Percentiles rank a stretch among this genome's conserved stretches.
Conservation (phyloP, 805 yeast species). For the Yamadazyma sp. region DNA sequence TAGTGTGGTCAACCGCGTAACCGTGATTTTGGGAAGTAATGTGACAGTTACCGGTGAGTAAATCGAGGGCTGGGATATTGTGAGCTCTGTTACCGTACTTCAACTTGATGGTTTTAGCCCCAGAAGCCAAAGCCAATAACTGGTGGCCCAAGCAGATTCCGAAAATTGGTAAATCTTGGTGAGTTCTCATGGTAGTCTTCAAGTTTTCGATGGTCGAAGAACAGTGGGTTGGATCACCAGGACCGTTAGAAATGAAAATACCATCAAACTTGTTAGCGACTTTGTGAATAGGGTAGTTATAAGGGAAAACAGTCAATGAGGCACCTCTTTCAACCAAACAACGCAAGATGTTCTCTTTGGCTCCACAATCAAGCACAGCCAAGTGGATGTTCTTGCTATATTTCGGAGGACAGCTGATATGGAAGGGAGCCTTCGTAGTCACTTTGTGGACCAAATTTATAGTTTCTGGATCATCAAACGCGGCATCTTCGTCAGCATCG, state of each 20-base stretch:
- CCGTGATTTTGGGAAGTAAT: slow-evolving; percentile 99
- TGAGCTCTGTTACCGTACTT: slow-evolving; percentile 99
- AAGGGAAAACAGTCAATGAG: slow-evolving; percentile 93
- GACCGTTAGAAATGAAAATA: slow-evolving; percentile 91
- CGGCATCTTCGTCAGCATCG: slow-evolving; percentile 89
- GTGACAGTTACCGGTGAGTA: slow-evolving; percentile 89
- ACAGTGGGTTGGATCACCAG: slow-evolving; percentile 97
- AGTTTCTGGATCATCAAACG: slow-evolving; percentile 86
- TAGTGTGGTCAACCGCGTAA: slow-evolving; percentile 85
- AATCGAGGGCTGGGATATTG: slow-evolving; percentile 92
- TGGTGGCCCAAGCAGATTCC: slow-evolving; percentile 99
- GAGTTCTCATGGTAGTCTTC: slow-evolving; percentile 62
- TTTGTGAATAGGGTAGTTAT: slow-evolving; percentile 88
- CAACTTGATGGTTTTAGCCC: slow-evolving; percentile 89
- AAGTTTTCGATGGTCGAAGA: slow-evolving; percentile 71
- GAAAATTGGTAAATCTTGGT: slow-evolving; percentile 79
- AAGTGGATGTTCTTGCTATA: slow-evolving; percentile 64
- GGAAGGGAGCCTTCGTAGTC: slow-evolving; percentile 93
- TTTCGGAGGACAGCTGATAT: slow-evolving; percentile 62
- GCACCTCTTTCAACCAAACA: slow-evolving; percentile 95
- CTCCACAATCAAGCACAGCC: slow-evolving; percentile 97
- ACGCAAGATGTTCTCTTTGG: slow-evolving; percentile 94
- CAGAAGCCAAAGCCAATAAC: slow-evolving; percentile 89
- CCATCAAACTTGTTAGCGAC: slow-evolving; percentile 94
- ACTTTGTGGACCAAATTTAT: slow-evolving; percentile 90